Conservation (phyloP, 1,139 yeast genomes). For the Tardiomyces digboiensis region DNA sequence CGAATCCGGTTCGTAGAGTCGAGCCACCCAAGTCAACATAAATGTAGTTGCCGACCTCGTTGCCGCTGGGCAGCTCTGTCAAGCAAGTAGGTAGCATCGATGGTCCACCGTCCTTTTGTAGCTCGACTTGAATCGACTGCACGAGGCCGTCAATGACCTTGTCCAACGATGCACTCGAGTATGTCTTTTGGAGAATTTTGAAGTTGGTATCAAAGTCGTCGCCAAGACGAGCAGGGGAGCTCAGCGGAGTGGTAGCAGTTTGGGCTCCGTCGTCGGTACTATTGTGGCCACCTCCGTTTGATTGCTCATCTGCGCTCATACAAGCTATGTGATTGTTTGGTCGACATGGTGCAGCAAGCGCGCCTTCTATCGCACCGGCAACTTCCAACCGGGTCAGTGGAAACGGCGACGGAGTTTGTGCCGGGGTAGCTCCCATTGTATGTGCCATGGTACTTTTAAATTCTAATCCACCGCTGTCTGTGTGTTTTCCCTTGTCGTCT, state of each 20-base stretch:
- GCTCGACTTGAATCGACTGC: constrained; percentile 5
- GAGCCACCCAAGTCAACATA: constrained; percentile 83
- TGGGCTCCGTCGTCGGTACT: neutral
- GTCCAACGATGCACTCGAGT: neutral
- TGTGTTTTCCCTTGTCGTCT: no score
- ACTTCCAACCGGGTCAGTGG: no score
- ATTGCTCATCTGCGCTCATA: no score
- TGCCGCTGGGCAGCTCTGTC: constrained; percentile 62
- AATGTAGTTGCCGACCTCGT: constrained; percentile 61
- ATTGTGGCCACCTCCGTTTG: no score
- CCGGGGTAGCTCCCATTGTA: no score
- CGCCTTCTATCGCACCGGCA: no score
- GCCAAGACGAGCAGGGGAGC: neutral
- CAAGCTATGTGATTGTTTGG: no score
- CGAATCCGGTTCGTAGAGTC: constrained; percentile 67
- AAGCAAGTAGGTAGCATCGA: constrained; percentile 70
- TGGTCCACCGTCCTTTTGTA: constrained; percentile 6
- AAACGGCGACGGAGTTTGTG: no score
- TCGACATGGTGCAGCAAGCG: no score
- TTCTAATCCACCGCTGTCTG: no score
- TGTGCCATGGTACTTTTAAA: no score
- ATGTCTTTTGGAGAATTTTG: neutral
- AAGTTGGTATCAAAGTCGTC: constrained; percentile 1
- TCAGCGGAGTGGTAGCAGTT: neutral
- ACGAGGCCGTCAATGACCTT: constrained; percentile 7